Evolutionary conservation across 2,329 filamentous ascomycete genomes (phyloP).

Genomic region (Diaporthe sp.): DNA sequence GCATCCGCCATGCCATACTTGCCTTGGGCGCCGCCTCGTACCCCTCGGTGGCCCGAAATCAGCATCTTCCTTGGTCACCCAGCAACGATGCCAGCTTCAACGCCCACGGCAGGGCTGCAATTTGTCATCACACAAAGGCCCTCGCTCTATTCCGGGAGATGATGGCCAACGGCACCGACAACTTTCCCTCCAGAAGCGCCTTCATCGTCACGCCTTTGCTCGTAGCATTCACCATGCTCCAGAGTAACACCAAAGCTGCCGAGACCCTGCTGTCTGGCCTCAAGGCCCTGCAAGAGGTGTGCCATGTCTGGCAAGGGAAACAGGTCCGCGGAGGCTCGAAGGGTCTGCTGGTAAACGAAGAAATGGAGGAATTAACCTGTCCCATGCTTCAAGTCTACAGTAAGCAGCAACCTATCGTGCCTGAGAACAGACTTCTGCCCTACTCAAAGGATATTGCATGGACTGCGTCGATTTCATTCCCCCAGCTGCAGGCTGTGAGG

Average conservation of each 20-base stretch:
- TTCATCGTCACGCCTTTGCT: slow-evolving; percentile 17
- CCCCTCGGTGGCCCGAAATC: neutral
- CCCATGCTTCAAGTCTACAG: slow-evolving; percentile 24
- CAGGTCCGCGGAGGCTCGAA: too few species aligned
- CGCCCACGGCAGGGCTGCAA: neutral
- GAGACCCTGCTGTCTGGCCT: slow-evolving; percentile 15
- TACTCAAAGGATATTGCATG: too few species aligned
- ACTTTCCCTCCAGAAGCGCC: neutral
- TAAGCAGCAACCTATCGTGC: neutral
- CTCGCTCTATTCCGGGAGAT: slow-evolving; percentile 13
- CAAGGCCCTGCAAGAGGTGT: neutral
- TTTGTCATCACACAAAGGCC: slow-evolving; percentile 8
- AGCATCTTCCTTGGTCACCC: neutral
- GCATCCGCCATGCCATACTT: slow-evolving; percentile 44
- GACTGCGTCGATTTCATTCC: neutral
- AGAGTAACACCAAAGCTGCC: slow-evolving; percentile 4
- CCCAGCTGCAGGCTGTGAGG: neutral
- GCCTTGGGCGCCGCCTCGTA: slow-evolving; percentile 44
- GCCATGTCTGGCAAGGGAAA: slow-evolving; percentile 1
- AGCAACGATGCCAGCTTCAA: neutral
- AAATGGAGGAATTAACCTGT: slow-evolving; percentile 11
- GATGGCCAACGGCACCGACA: neutral
- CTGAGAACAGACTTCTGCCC: neutral
- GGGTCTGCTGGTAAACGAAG: neutral
- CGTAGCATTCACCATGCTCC: slow-evolving; percentile 25